Conservation (phyloP, 1,139 yeast species). For the Kurtzmaniella quercitrusa region DNA sequence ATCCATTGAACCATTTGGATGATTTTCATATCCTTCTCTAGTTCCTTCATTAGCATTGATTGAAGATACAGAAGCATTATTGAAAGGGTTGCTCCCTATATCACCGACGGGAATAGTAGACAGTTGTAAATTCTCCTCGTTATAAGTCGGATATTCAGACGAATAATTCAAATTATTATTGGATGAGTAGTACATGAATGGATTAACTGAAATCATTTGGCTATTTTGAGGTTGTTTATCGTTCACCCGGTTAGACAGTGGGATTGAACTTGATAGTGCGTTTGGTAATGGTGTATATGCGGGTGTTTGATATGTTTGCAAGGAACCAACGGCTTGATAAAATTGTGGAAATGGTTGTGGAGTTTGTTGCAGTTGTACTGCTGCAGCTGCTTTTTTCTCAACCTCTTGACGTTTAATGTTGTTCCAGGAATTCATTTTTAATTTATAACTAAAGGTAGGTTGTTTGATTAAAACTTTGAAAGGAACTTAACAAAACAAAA, state of each 20-base stretch:
- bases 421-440: conserved; percentile 8
- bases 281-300: conserved; percentile 11
- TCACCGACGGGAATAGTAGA: conserved; percentile 6
- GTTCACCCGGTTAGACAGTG: not conserved
- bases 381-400: conserved; percentile 3
- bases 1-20: not conserved
- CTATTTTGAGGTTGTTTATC: not conserved
- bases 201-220: conserved; percentile 4
- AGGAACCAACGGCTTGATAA: not conserved
- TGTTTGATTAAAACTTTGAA: not conserved
- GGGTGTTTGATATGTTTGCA: not conserved
- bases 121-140: conserved; percentile 7
- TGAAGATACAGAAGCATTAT: not conserved
- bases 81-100: conserved; percentile 2
- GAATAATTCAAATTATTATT: not conserved
- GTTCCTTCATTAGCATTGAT: conserved; percentile 6
- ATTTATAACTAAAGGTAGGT: not conserved
- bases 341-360: conserved; percentile 7
- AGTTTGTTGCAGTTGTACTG: conserved; percentile 6
- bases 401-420: conserved; percentile 9
- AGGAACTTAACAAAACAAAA: not conserved
- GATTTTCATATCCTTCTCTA: conserved; percentile 1
- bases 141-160: not conserved
- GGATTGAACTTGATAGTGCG: conserved; percentile 7
- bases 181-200: conserved; percentile 4